Evolutionary conservation across 2,329 filamentous ascomycete species (phyloP).

Genomic region (Alternaria conjuncta): DNA sequence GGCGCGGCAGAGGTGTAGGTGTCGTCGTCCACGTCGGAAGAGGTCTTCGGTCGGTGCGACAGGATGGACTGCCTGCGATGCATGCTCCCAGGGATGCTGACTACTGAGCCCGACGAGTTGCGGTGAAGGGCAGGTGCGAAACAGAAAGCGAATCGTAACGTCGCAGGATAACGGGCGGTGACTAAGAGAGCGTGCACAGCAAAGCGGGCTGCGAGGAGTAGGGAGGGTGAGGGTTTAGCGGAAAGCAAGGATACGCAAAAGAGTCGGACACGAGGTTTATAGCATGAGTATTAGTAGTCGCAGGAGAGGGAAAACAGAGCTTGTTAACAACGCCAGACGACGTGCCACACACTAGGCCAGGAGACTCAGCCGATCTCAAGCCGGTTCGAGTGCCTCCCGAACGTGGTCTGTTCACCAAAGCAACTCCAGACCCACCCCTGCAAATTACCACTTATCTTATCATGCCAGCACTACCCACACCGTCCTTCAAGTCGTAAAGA

Average conservation of each 20-base stretch:
- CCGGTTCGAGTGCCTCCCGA: constrained; percentile 12
- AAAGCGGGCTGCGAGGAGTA: constrained; percentile 6
- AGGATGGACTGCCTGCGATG: constrained; percentile 46
- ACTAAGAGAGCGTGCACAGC: constrained; percentile 19
- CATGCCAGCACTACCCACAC: constrained; percentile 1
- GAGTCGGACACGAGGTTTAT: constrained; percentile 7
- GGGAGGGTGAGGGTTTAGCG: constrained; percentile 4
- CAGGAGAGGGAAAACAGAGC: constrained; percentile 6
- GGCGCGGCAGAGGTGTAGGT: constrained; percentile 26
- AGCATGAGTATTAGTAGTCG: constrained; percentile 6
- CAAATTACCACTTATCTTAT: constrained; percentile 3
- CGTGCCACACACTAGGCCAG: constrained; percentile 9
- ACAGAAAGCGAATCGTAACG: constrained; percentile 4
- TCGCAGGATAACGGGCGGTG: not conserved
- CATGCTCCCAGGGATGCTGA: constrained; percentile 37
- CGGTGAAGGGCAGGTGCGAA: constrained; percentile 3
- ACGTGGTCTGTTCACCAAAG: constrained; percentile 10
- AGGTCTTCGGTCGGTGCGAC: constrained; percentile 48
- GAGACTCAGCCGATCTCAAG: constrained; percentile 14
- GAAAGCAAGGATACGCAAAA: constrained; percentile 10
- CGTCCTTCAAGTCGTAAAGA: not conserved
- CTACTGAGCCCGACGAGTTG: constrained; percentile 6
- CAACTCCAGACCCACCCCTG: constrained; percentile 10
- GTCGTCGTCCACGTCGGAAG: constrained; percentile 52
- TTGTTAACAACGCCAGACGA: constrained; percentile 8